Base-by-base conservation (phyloP, 768 basidiomycete species). In the Naganishia vishniacii region DNA sequence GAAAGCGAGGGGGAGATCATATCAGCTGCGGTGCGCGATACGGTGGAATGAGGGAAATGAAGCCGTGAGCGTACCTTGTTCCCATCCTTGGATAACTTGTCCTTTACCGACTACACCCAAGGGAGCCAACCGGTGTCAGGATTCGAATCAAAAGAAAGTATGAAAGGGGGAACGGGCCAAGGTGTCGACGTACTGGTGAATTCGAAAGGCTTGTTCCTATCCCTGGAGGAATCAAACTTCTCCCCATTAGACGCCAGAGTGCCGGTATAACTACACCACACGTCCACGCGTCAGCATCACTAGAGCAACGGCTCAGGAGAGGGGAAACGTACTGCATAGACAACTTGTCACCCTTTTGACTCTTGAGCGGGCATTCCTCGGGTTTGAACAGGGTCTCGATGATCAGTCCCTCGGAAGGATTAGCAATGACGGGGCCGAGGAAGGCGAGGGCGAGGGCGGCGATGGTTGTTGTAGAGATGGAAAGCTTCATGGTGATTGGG, bases 171-270 rank as follows among this genome's bases (percentile, higher is more conserved):
- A 64, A 49, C 28, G 42, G 23, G 16, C 15, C 3, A 8, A 28
- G 20, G 25, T 40, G 13, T n/a, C n/a, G 7, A 75, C 74, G 61
- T 37, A 77, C 75, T 86, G 42, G 83, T 91, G 72, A 95, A 81
- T 49, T 86, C 82, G 8, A 97, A 81, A 1, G 92, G 90, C 58
- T 78, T 71, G 61, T 83, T 83, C 41, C 92, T 87, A 80, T 91
- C 82, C 7, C 71, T 87, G 83, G 89, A 91, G 9, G 90, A 92
- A 77, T 97, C 92, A 70, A 97, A 97, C 75, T 92, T 88, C 64
- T 82, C 82, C 8, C 91, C 91, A 56, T 81, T 84, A 11, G 82
- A 77, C 69, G 85, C 85, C 56, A 97, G 77, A 9, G 83, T 93
- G 3, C 92, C 93, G 4, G 89, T 90, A 84, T 93, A 76, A 70